A percentile compares a stretch with the other conserved stretches of the same genome.
phyloP scores from a whole-genome alignment of 768 basidiomycete species.

The Leccinum broughii region DNA sequence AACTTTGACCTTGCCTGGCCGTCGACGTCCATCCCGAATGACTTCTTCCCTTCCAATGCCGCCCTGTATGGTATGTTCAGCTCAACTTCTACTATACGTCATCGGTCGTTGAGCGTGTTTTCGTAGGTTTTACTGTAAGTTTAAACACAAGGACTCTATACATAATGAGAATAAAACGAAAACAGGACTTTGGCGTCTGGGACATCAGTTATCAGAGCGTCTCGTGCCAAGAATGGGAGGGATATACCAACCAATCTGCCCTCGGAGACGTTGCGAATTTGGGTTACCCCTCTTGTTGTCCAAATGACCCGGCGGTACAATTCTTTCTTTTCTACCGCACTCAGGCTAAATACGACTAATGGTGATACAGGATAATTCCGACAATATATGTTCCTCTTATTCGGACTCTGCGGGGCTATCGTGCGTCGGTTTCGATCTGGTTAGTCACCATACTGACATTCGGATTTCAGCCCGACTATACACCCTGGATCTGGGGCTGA shows the following conservation, averaged over 20 bases:
- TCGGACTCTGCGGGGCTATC: constrained; percentile 66
- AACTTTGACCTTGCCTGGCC: constrained; percentile 87
- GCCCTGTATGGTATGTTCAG: constrained; percentile 56
- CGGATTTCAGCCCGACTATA: constrained; percentile 31
- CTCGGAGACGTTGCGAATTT: constrained; percentile 65
- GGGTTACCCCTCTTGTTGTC: constrained; percentile 69
- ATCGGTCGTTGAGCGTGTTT: constrained; percentile 32
- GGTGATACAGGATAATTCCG: constrained; percentile 37
- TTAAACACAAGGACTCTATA: not conserved
- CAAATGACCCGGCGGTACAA: constrained; percentile 61
- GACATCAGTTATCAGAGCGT: constrained; percentile 72
- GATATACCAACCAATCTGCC: constrained; percentile 55
- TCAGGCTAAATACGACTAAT: constrained; percentile 8
- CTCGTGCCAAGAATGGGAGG: constrained; percentile 67
- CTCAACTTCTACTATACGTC: not conserved
- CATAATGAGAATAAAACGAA: not conserved
- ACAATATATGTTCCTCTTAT: constrained; percentile 68
- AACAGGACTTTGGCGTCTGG: constrained; percentile 85
- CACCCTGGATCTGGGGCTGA: constrained; percentile 26
- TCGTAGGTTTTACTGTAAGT: constrained; percentile 42
- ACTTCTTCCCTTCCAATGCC: constrained; percentile 75
- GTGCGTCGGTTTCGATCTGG: constrained; percentile 38
- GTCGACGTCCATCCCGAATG: constrained; percentile 62
- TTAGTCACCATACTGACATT: constrained; percentile 6
- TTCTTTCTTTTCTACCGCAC: constrained; percentile 1